These are phyloP conservation scores for Zelonia costaricensis DNA, from an alignment of 208 protist genomes.

Conservation along the genomic window DNA sequence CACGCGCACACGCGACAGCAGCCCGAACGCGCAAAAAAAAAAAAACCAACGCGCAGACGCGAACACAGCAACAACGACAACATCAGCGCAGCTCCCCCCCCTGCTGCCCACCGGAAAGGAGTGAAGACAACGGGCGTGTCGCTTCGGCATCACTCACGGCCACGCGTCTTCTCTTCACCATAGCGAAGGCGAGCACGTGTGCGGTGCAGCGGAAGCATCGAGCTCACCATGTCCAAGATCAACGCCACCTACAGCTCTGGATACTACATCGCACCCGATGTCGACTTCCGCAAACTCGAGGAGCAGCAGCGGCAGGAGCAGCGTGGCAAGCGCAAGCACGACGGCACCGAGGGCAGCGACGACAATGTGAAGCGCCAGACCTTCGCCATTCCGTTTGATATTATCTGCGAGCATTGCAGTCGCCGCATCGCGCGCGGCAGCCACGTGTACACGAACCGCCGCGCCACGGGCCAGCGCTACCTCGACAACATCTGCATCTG, in stretches of 20 bases:
- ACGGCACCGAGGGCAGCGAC: slow-evolving; percentile 17
- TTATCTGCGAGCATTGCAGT: slow-evolving; percentile 73
- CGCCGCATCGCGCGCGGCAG: slow-evolving; percentile 72
- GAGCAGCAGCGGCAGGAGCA: slow-evolving; percentile 56
- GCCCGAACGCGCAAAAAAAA: no score
- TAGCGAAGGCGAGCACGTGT: no score
- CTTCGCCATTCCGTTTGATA: slow-evolving; percentile 84
- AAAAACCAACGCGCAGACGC: no score
- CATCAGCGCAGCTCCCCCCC: no score
- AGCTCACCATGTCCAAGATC: slow-evolving; percentile 87
- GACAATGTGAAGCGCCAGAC: slow-evolving; percentile 67
- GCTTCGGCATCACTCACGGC: no score
- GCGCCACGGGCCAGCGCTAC: slow-evolving; percentile 60
- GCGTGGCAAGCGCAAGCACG: slow-evolving; percentile 40
- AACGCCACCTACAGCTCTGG: slow-evolving; percentile 88
- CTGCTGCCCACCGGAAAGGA: no score
- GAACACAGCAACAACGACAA: no score
- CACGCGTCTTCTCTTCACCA: no score
- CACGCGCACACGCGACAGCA: no score
- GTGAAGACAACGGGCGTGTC: no score
- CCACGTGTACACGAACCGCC: slow-evolving; percentile 82
- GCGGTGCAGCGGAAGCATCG: no score
- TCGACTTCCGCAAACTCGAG: slow-evolving; percentile 82
- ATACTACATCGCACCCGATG: slow-evolving; percentile 82
- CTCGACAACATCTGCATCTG: slow-evolving; percentile 72